These are phyloP conservation scores for Ophiosphaerella herpotricha DNA, from an alignment of 2,329 filamentous ascomycete species.

Conservation along the genomic window DNA sequence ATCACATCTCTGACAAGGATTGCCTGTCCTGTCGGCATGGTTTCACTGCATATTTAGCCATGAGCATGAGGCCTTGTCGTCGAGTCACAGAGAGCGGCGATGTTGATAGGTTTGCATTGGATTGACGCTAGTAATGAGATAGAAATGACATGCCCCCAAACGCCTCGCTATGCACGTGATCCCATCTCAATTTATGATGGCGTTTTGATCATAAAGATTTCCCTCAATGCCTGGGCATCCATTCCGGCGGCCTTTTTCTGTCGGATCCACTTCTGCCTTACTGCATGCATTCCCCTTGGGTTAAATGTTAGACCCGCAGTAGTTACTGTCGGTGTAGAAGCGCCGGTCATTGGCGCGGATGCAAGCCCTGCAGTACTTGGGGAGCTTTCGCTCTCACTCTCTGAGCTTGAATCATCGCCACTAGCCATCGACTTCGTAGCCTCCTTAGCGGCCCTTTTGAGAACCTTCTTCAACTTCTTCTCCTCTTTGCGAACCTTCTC, in stretches of 20 bases:
- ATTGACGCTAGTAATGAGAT: no score
- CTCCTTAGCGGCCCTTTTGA: slow-evolving; percentile 51
- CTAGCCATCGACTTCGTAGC: slow-evolving; percentile 32
- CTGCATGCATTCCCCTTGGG: slow-evolving; percentile 68
- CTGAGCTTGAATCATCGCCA: slow-evolving; percentile 31
- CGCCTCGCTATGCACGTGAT: slow-evolving; percentile 40
- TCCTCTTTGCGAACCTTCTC: slow-evolving; percentile 53
- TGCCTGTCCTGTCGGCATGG: no score
- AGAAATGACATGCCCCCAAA: slow-evolving; percentile 10
- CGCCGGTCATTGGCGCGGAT: slow-evolving; percentile 46
- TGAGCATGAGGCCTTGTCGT: no score
- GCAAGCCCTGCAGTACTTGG: slow-evolving; percentile 14
- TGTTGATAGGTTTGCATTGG: no score
- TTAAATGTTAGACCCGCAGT: slow-evolving; percentile 38
- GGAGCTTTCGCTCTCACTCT: slow-evolving; percentile 33
- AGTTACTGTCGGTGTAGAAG: slow-evolving; percentile 54
- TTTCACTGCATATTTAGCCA: no score
- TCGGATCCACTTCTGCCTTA: slow-evolving; percentile 81
- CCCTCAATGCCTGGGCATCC: slow-evolving; percentile 81
- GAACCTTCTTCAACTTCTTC: slow-evolving; percentile 55
- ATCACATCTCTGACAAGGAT: no score
- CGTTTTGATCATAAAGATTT: slow-evolving; percentile 54
- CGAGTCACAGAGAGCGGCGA: no score
- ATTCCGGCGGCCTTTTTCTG: slow-evolving; percentile 84
- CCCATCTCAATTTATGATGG: slow-evolving; percentile 21